Base-by-base conservation (phyloP, 441 rosid genomes). In the Erysimum cheiri region DNA sequence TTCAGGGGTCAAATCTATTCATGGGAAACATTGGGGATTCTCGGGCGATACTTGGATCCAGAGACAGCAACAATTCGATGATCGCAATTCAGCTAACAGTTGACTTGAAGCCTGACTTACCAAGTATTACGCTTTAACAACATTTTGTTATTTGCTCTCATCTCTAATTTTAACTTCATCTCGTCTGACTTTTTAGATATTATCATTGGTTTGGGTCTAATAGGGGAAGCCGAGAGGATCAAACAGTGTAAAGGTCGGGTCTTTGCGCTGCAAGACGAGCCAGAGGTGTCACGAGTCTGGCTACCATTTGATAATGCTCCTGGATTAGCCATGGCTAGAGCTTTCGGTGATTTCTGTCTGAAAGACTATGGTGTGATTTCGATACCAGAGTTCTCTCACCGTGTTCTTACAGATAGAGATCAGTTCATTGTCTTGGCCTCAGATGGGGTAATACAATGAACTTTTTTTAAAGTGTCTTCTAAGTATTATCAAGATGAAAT, bases 321-420 rank as follows among this genome's bases (percentile, higher is more conserved):
- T 33, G 99, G 99, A 46, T 78, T 95, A 28, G 99, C 99, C 60
- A 95, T 95, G 98, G 99, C 99, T 41, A 87, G 99, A 63, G 99
- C 99, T 14, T 95, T 95, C 57, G 99, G 99, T 9, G 99, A 95
- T 79, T 95, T 95, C 72, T 95, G 99, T 82, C 75, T 95, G 71
- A 95, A 95, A 85, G 98, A 95, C 28, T 95, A 92, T 60, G 99
- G 99, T 41, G 97, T 95, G 36, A 95, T 95, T 58, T 95, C 98
- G 0, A 76, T 91, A 60, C 99, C 98, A 1, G 99, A 95, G 67
- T 85, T 95, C 70, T 87, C 98, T 59, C 93, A 91, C 69, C 87
- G 89, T 19, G 22, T 81, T 40, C 91, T 95, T 29, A 89, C 95
- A 2, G 98, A 92, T 11, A 81, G 71, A 70, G 99, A 95, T 80